These are phyloP conservation scores for Ophiostoma tasmaniense DNA, from an alignment of 2,329 filamentous ascomycete genomes.

Conservation along the genomic window DNA sequence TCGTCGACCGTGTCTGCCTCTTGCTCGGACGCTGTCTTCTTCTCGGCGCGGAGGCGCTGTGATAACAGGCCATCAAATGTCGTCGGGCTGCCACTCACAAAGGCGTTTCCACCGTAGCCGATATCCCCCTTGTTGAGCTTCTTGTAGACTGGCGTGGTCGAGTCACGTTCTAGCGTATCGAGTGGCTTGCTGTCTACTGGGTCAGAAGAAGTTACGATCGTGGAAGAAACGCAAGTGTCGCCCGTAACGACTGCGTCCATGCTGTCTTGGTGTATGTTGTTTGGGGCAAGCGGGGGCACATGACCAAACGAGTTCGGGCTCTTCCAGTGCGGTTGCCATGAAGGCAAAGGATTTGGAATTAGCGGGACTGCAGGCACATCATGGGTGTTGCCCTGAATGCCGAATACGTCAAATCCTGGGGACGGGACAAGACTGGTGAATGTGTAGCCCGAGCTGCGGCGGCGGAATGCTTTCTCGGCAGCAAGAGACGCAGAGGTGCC, in stretches of 20 bases:
- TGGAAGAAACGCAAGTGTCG: background rate
- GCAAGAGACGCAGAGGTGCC: constrained; percentile 44
- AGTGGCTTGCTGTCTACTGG: background rate
- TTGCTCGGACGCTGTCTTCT: background rate
- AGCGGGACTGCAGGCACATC: constrained; percentile 16
- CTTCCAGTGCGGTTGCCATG: background rate
- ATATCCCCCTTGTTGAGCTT: constrained; percentile 60
- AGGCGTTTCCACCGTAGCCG: constrained; percentile 52
- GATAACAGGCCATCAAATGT: constrained; percentile 60
- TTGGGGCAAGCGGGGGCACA: background rate
- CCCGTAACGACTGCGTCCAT: background rate
- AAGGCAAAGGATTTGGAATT: background rate
- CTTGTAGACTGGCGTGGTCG: constrained; percentile 40
- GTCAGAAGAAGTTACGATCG: background rate
- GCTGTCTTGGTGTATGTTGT: background rate
- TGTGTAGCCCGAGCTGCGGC: constrained; percentile 47
- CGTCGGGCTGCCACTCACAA: constrained; percentile 28
- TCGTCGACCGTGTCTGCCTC: background rate
- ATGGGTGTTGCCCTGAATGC: constrained; percentile 22
- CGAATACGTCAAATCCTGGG: constrained; percentile 30
- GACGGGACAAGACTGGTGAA: constrained; percentile 24
- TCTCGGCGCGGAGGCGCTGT: constrained; percentile 49
- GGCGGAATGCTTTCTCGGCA: constrained; percentile 51
- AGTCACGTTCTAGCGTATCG: constrained; percentile 12
- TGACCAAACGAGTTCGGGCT: background rate